Conservation (phyloP, 148 eudicot species). For the Rhododendron mucronatum region DNA sequence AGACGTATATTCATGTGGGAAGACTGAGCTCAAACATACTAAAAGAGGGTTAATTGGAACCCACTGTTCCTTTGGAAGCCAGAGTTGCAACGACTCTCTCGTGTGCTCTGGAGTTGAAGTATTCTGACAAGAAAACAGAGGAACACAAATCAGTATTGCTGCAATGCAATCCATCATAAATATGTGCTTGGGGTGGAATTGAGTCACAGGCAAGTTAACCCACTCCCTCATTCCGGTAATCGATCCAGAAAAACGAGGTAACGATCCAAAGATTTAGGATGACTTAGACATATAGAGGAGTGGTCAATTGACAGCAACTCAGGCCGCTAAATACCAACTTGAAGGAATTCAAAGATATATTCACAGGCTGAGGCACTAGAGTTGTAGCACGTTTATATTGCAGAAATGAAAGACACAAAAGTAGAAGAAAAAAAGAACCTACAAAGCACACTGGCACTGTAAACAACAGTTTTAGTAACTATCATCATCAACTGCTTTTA, state of each 20-base stretch:
- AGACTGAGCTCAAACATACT: conserved; percentile 43
- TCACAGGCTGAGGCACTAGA: not conserved
- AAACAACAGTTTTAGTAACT: not conserved
- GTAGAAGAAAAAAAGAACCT: not conserved
- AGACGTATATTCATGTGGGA: not conserved
- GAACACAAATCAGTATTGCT: not conserved
- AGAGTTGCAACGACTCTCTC: conserved; percentile 65
- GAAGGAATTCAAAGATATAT: not conserved
- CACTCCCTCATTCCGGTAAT: not conserved
- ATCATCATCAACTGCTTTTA: not conserved
- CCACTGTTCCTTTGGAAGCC: conserved; percentile 99
- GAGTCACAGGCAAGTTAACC: not conserved
- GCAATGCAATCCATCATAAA: not conserved
- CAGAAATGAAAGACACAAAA: not conserved
- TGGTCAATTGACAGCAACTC: not conserved
- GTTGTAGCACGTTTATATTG: not conserved
- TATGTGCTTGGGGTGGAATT: not conserved
- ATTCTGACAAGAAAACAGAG: conserved; percentile 34
- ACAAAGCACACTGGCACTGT: not conserved
- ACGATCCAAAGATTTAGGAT: not conserved
- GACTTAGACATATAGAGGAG: not conserved
- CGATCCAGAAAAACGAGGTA: not conserved
- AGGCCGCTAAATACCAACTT: not conserved
- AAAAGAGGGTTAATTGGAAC: conserved; percentile 88
- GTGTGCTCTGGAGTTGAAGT: conserved; percentile 86